Evolutionary conservation across 768 basidiomycete genomes (phyloP).

Genomic region (Lyophyllum semitale): DNA sequence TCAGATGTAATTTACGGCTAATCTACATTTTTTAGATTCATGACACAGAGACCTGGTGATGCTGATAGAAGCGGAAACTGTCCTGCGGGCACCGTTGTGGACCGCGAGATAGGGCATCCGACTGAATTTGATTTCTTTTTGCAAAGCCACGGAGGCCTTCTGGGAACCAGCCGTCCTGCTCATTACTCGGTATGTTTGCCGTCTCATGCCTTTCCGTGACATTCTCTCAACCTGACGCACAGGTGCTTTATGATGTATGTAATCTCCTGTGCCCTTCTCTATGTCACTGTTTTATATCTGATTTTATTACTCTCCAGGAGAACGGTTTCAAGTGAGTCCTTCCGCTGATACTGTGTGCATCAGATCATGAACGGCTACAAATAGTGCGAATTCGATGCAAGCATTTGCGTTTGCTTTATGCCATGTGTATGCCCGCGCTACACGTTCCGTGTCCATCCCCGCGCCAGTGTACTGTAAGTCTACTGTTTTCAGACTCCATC

Average conservation of each 20-base stretch:
- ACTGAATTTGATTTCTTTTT: conserved; percentile 80
- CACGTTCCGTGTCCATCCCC: conserved; percentile 83
- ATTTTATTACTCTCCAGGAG: conserved; percentile 28
- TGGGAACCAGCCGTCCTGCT: conserved; percentile 66
- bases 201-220: background rate
- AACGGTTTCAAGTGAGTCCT: conserved; percentile 60
- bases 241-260: conserved; percentile 48
- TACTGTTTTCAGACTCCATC: background rate
- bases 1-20: background rate
- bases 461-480: conserved; percentile 81
- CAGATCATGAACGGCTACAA: background rate
- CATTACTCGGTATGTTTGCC: conserved; percentile 45
- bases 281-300: background rate
- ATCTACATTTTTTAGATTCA: conserved; percentile 30
- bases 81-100: conserved; percentile 78
- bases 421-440: conserved; percentile 80
- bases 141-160: conserved; percentile 73
- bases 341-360: background rate
- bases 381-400: conserved; percentile 69
- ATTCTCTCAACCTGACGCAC: background rate
- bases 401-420: conserved; percentile 71
- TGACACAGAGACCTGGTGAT: conserved; percentile 30
- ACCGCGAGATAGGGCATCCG: conserved; percentile 68
- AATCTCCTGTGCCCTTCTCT: background rate
- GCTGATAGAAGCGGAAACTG: conserved; percentile 73